Base-by-base conservation (phyloP, 2,329 filamentous ascomycete genomes). In the Tolypocladium ophioglossoides region DNA sequence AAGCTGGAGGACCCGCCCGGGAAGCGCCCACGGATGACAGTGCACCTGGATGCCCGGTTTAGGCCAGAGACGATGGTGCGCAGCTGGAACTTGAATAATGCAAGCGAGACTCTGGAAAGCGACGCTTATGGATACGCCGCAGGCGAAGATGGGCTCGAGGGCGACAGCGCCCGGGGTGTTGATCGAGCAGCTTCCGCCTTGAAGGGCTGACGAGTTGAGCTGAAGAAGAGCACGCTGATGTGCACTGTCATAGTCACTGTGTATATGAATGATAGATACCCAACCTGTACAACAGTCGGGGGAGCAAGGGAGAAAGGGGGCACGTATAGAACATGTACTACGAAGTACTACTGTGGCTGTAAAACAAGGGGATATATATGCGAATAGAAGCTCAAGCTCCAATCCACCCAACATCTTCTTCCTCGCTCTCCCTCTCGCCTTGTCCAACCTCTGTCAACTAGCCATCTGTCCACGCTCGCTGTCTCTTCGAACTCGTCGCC, bases 31-130 rank as follows among this genome's bases (percentile, higher is more conserved):
- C 41, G 41, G 40, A 53, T 56, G 56, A 38, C 40, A 35, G 56
- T 59, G 37, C 52, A 53, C 40, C 30, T 59, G 24, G 55, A 54
- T 22, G 50, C 49, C 46, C 32, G 20, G 12, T 59, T 59, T 40
- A 46, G 40, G 12, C 54, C 57, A 6, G 48, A 52, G 30, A 56
- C 50, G 2, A 58, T 58, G 57, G 52, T 59, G 30, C n/a, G 51
- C 39, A 24, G 46, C 39, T 48, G 44, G 44, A 48, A 20, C 44
- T 34, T 3, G 18, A 16, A 14, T 12, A 11, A 34, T 10, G 11
- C 12, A 27, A 8, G 44, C 27, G 44, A 48, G 18, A 8, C 8
- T 16, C n/a, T 8, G 11, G 44, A n/a, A 14, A n/a, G 11, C 6
- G 44, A n/a, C 5, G 27, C n/a, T 8, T 18, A 18, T 9, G 27